Base-by-base conservation (phyloP, 1,284 basidiomycete species). In the Cystobasidiaceae sp. region DNA sequence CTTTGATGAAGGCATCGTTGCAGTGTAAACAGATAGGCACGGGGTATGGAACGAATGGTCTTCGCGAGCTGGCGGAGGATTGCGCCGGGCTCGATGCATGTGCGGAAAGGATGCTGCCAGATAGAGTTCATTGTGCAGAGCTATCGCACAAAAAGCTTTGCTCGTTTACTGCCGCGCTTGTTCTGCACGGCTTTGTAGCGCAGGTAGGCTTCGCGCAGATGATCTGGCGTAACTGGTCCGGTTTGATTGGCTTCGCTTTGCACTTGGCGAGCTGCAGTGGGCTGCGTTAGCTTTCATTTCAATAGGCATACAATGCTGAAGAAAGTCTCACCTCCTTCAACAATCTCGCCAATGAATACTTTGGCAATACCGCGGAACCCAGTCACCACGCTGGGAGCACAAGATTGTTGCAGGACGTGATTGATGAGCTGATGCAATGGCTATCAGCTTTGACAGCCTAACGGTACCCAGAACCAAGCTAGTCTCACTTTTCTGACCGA, bases 311-410 rank as follows among this genome's bases (percentile, higher is more conserved):
- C 9, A 41, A 37, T 8, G 27, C 27, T 15, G 41, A 13, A 25
- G 54, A 15, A 21, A 23, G 4, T 33, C 37, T 23, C 32, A 49
- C 39, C 57, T 23, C 87, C 87, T 75, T 93, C 90, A 21, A 93
- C 84, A 4, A 93, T 89, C 76, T 93, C 90, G 1, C 91, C 91
- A 8, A 94, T 89, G 71, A 94, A 94, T 1, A 93, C 89, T 74
- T 94, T 94, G 19, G 83, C 83, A 63, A 93, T 89, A 72, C 91
- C 91, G 6, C 90, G 88, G 0, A 93, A 86, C 34, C 93, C 85
- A 72, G 92, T 89, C 0, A 90, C 86, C 0, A 93, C 87, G 15
- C 89, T 88, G 69, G 87, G 85, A 3, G 88, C 90, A 4, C 89
- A 88, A 70, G 90, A 88, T 60, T 79, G 78, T 65, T 88, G 84